Evolutionary conservation across 306 rosid genomes (phyloP), one percentile per base, ranked within the genome.

Genomic region (Cicer bijugum): DNA sequence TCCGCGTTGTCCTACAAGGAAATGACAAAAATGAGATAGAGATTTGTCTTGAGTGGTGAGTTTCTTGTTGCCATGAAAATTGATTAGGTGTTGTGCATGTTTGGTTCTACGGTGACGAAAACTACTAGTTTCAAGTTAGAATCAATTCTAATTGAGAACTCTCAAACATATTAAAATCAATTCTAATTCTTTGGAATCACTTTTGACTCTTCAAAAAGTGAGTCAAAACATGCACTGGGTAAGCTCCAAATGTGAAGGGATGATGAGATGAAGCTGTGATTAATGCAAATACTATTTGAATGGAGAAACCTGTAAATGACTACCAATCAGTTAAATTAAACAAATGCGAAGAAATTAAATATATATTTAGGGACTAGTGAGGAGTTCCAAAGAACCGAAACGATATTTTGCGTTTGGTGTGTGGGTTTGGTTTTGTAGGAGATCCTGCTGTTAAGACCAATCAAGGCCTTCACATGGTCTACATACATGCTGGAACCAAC

Each of bases 11-110:
- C 19, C 19, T 17, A 17, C 19, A 17, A 17, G 1, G 1, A 17
- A 17, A 17, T 17, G 19, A 17, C 19, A 86, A 85, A 45, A 91
- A 94, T 14, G 93, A 91, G 89, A 52, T 91, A 47, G 99, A 94
- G 89, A 80, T 94, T 66, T 91, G 93, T 69, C 81, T 94, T 5
- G 99, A 94, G 99, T 84, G 99, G 99, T 91, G 91, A 88, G 97
- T 90, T 74, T 58, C 58, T 81, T 81, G 3, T 28, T 0, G 33
- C 33, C 33, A 28, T 28, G 33, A 28, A 28, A 28, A 28, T 28
- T 28, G 33, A 28, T 28, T 28, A 28, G 33, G 4, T 28, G 4
- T 28, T 28, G 33, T 3, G 4, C 33, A 28, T 3, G 4, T 28
- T 28, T 28, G 4, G 0, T 28, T 28, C 33, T 28, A 3, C 3